Conservation (phyloP, 345 rosid genomes). For the Melastoma malabathricum region DNA sequence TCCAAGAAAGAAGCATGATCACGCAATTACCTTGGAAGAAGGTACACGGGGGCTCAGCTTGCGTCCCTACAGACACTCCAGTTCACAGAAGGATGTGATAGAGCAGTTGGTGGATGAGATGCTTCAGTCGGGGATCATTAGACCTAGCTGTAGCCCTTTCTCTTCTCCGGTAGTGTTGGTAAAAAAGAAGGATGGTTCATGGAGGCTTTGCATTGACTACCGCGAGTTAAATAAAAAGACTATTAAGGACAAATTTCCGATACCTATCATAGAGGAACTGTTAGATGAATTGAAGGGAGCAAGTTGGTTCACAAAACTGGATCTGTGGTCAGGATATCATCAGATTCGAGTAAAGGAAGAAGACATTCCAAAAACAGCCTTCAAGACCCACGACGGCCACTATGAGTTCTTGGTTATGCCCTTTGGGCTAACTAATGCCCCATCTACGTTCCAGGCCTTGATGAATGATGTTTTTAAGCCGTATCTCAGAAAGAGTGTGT, state of each 20-base stretch:
- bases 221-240: not conserved
- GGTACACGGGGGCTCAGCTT: no score
- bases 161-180: not conserved
- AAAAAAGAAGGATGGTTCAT: not conserved
- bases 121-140: not conserved
- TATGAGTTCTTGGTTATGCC: not conserved
- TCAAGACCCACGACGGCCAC: not conserved
- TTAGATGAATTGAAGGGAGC: not conserved
- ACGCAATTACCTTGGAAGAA: no score
- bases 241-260: not conserved
- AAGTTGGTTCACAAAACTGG: not conserved
- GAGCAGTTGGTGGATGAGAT: not conserved
- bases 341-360: not conserved
- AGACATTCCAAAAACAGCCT: not conserved
- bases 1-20: no score
- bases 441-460: not conserved
- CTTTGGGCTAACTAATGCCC: not conserved
- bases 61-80: no score
- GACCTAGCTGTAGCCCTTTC: not conserved
- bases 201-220: not conserved
- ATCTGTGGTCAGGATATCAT: not conserved
- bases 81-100: not conserved
- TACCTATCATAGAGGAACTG: not conserved
- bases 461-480: not conserved
- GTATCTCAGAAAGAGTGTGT: not conserved